Evolutionary conservation across 345 rosid species (phyloP), one percentile per base, ranked within the genome.

Genomic region (Carallia pectinifolia): DNA sequence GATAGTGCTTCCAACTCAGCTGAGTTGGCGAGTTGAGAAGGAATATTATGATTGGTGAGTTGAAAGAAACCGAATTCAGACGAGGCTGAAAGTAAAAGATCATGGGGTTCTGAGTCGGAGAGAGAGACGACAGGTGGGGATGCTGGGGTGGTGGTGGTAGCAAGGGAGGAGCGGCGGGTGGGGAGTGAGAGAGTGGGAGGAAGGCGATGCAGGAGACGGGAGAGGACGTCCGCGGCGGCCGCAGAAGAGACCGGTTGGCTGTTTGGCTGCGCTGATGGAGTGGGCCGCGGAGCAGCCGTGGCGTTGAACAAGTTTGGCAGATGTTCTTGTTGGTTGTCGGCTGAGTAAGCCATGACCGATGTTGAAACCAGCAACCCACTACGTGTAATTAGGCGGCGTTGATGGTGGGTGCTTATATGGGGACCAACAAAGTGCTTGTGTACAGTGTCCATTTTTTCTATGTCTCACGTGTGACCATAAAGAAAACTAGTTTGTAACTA

Each of bases 251-350:
- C 39, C n/a, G 9, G 74, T 53, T 76, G 80, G 72, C 71, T 18
- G 71, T 77, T 76, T 9, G 82, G 75, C 38, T 78, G 90, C 7
- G 80, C 70, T 7, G 93, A 86, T 2, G 94, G 92, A 2, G 98
- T 90, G 33, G 98, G 98, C 6, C 92, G 98, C 6, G 98, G 96
- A 17, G 96, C 93, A 7, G 86, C 69, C 60, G 88, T 90, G 83
- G 87, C 79, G 67, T 76, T 78, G 85, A 75, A 70, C 64, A 78
- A 65, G 72, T 69, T 81, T 9, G 80, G 77, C n/a, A 76, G 70
- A 38, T 77, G 74, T 40, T 75, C 85, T 33, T 62, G 83, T 67
- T 82, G 87, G 61, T 83, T 74, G 64, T 74, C 86, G 63, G 88
- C 71, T 19, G 88, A 85, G 65, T 86, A 86, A 9, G 91, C 79